Conservation (phyloP, 306 rosid species). For the Quercus mongolica region DNA sequence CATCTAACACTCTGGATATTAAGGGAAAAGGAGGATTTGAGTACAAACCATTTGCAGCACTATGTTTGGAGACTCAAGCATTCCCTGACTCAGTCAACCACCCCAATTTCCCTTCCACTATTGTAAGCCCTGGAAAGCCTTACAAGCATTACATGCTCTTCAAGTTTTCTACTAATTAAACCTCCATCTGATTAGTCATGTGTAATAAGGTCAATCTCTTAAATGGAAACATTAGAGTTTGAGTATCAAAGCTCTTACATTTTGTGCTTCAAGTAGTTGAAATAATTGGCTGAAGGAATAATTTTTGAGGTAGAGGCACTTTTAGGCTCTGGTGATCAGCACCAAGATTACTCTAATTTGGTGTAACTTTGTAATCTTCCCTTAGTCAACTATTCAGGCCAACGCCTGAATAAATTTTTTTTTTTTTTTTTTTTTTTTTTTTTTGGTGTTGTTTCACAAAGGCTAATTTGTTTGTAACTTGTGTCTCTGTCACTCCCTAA, state of each 20-base stretch:
- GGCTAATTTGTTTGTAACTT: no score
- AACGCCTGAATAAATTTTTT: no score
- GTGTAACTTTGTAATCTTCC: no score
- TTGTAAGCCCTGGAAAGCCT: constrained; percentile 53
- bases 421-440: no score
- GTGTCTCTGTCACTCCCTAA: no score
- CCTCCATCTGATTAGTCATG: constrained; percentile 19
- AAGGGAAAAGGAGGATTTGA: constrained; percentile 69
- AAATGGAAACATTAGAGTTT: background rate
- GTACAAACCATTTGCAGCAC: constrained; percentile 46
- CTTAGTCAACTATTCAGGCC: no score
- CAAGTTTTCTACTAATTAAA: constrained; percentile 46
- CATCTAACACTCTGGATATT: constrained; percentile 44
- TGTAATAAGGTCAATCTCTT: background rate
- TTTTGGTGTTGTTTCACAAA: no score
- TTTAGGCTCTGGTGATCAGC: background rate
- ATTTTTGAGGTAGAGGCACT: background rate
- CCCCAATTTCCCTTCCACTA: constrained; percentile 72
- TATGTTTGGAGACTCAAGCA: constrained; percentile 73
- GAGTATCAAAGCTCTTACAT: background rate
- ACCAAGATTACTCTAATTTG: no score
- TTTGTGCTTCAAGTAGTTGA: background rate
- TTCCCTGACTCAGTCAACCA: constrained; percentile 76
- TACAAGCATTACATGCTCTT: constrained; percentile 53
- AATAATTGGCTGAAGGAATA: background rate